A percentile compares a stretch with the other conserved stretches of the same genome.
Evolutionary conservation across 768 basidiomycete species (phyloP).

Genomic region (Macrolepiota fuliginosa): DNA sequence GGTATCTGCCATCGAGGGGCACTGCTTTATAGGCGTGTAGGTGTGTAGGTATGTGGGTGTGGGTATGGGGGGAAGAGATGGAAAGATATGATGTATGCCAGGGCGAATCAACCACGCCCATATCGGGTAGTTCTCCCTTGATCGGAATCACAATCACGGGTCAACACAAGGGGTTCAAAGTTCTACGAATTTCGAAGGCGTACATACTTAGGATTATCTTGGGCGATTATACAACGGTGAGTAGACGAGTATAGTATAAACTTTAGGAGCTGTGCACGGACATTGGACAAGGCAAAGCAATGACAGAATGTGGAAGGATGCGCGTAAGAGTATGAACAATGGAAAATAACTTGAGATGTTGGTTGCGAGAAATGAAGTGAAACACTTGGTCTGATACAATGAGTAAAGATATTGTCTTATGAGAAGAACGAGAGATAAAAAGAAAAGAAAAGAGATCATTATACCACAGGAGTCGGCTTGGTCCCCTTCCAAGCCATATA

Average conservation of each 20-base stretch:
- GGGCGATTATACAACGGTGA: not conserved
- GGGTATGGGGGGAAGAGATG: constrained; percentile 14
- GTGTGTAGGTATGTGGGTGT: not conserved
- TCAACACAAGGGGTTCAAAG: not conserved
- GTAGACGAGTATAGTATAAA: not conserved
- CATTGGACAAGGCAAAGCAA: not conserved
- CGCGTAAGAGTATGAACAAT: not conserved
- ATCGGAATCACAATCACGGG: constrained; percentile 8
- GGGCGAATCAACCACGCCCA: constrained; percentile 20
- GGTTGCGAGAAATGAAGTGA: not conserved
- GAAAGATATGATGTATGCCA: constrained; percentile 12
- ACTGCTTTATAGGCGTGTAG: not conserved
- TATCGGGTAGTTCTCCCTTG: constrained; percentile 10
- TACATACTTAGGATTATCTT: not conserved
- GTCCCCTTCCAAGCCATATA: constrained; percentile 50
- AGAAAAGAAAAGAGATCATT: constrained; percentile 3
- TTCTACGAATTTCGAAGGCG: no score
- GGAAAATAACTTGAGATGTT: not conserved
- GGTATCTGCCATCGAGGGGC: constrained; percentile 55
- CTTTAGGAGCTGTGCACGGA: not conserved
- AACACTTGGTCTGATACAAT: not conserved
- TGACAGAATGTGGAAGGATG: not conserved
- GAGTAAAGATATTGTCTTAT: not conserved
- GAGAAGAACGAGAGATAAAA: not conserved
- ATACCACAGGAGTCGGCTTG: not conserved